A percentile compares a stretch with the other conserved stretches of the same genome.
Evolutionary conservation across 805 yeast species (phyloP).

Genomic region (Wickerhamiella bombiphila): DNA sequence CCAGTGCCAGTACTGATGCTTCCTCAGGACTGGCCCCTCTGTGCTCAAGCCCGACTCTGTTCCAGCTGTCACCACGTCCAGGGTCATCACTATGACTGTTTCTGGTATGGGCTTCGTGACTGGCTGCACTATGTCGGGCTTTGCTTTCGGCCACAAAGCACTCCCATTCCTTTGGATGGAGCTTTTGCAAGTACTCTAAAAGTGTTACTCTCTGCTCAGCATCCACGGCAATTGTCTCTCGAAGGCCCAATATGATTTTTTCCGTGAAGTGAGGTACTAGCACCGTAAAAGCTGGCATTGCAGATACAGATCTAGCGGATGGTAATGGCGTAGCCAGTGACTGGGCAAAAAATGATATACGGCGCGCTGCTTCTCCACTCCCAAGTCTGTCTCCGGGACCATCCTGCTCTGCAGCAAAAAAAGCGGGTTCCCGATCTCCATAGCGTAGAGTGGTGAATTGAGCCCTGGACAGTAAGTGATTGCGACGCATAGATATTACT

Average conservation of each 20-base stretch:
- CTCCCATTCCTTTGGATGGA: constrained; percentile 68
- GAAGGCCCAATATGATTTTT: constrained; percentile 58
- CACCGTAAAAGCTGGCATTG: constrained; percentile 74
- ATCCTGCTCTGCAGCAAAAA: constrained; percentile 74
- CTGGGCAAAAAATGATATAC: constrained; percentile 82
- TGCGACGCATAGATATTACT: constrained; percentile 69
- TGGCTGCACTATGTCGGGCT: background rate
- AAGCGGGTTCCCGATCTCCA: constrained; percentile 52
- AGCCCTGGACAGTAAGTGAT: constrained; percentile 60
- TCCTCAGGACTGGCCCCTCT: background rate
- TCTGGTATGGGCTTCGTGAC: background rate
- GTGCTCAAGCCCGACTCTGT: background rate
- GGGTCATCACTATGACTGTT: background rate
- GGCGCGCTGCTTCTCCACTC: constrained; percentile 63
- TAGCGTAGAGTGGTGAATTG: constrained; percentile 54
- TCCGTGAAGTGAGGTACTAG: constrained; percentile 79
- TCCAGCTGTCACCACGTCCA: background rate
- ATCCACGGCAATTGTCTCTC: constrained; percentile 43
- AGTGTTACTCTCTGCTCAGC: constrained; percentile 52
- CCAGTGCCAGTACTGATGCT: constrained; percentile 7
- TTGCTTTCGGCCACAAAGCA: constrained; percentile 52
- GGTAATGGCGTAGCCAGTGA: constrained; percentile 77
- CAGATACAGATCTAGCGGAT: constrained; percentile 46
- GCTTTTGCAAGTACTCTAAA: constrained; percentile 62
- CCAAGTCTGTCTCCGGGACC: constrained; percentile 33